These are phyloP conservation scores for Capronia epimyces DNA, from an alignment of 2,329 filamentous ascomycete species.

Conservation along the genomic window DNA sequence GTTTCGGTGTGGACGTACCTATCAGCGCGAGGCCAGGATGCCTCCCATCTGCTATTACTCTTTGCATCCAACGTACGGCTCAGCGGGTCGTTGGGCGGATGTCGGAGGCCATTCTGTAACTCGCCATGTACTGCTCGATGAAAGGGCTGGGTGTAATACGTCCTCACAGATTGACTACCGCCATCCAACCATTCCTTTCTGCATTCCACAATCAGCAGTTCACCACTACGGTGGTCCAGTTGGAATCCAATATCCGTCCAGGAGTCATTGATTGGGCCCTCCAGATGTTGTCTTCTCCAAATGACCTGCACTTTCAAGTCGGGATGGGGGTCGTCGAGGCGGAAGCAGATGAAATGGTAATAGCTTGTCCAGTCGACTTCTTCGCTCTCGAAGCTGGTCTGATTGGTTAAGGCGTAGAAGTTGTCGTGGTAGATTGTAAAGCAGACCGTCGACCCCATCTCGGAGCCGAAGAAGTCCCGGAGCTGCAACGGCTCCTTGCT, in stretches of 20 bases:
- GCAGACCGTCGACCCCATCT: conserved; percentile 62
- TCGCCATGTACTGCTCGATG: conserved; percentile 31
- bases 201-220: conserved; percentile 59
- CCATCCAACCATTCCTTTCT: conserved; percentile 61
- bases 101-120: conserved; percentile 7
- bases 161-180: conserved; percentile 56
- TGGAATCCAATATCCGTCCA: conserved; percentile 64
- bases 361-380: conserved; percentile 63
- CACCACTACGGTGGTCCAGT: conserved; percentile 54
- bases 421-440: conserved; percentile 63
- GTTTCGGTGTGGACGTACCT: conserved; percentile 41
- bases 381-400: conserved; percentile 56
- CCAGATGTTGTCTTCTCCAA: conserved; percentile 22
- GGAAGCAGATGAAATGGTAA: conserved; percentile 63
- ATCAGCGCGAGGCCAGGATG: conserved; percentile 36
- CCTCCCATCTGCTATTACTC: conserved; percentile 31
- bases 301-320: conserved; percentile 23
- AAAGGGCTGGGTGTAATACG: conserved; percentile 55
- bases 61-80: conserved; percentile 23
- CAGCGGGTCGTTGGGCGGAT: conserved; percentile 16
- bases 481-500: conserved; percentile 47
- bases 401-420: conserved; percentile 66
- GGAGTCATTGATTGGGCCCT: conserved; percentile 57
- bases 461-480: conserved; percentile 56
- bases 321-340: conserved; percentile 44